Evolutionary conservation across 129 eudicot species (phyloP).

Genomic region (Rutidosis leptorrhynchoides): DNA sequence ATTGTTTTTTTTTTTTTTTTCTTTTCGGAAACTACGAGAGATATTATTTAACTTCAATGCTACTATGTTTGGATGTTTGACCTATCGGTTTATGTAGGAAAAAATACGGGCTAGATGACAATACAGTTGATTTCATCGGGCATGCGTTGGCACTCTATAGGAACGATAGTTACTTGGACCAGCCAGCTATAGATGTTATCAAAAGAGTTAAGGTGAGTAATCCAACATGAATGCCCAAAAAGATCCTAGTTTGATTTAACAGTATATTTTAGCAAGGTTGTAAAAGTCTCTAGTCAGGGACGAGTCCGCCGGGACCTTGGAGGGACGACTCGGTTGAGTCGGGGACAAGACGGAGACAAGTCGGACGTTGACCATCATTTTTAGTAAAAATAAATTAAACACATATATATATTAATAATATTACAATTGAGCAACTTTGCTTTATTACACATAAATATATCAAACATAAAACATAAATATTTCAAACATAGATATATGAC

Average conservation of each 20-base stretch:
- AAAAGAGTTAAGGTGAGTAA: slow-evolving; percentile 60
- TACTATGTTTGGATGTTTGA: slow-evolving; percentile 3
- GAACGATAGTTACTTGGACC: slow-evolving; percentile 56
- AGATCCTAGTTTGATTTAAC: not conserved
- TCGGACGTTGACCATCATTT: no score
- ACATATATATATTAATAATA: no score
- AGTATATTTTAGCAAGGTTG: no score
- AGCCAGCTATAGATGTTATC: slow-evolving; percentile 61
- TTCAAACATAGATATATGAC: no score
- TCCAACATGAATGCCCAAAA: slow-evolving; percentile 5
- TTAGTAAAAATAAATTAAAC: no score
- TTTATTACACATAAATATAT: no score
- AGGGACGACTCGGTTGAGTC: no score
- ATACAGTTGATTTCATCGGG: slow-evolving; percentile 69
- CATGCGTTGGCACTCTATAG: slow-evolving; percentile 68
- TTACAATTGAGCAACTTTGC: no score
- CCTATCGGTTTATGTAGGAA: slow-evolving; percentile 36
- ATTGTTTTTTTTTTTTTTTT: slow-evolving; percentile 1
- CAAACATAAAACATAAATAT: no score
- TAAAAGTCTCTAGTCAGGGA: no score
- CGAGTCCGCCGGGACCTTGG: no score
- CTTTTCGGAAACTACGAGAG: not conserved
- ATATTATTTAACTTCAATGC: not conserved
- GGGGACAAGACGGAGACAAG: no score
- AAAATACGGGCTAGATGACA: slow-evolving; percentile 60